phyloP scores from a whole-genome alignment of 176 grass and related monocot genomes.

The Chrysopogon serrulatus region DNA sequence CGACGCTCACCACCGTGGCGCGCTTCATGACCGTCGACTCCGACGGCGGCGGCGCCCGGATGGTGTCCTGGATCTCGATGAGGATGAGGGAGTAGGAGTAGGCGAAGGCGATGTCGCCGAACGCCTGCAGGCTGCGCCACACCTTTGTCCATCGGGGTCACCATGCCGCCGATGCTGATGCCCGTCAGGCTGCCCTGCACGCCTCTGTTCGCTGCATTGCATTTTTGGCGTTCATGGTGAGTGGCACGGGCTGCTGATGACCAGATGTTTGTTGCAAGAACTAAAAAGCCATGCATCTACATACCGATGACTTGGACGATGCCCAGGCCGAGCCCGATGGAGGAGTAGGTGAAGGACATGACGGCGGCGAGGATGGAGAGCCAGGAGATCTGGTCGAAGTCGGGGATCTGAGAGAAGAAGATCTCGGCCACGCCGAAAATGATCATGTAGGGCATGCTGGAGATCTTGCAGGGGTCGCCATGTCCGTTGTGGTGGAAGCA shows the following conservation, averaged over 20 bases:
- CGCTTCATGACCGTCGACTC: conserved; percentile 51
- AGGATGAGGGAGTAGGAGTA: conserved; percentile 87
- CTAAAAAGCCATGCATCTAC: too few species aligned
- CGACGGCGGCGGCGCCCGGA: conserved; percentile 34
- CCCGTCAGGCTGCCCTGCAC: conserved; percentile 76
- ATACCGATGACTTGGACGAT: conserved; percentile 76
- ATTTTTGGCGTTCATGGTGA: not conserved
- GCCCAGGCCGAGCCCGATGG: conserved; percentile 68
- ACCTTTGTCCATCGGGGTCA: conserved; percentile 61
- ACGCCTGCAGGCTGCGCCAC: conserved; percentile 83
- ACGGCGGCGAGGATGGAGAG: conserved; percentile 82
- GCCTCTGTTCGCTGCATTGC: conserved; percentile 39
- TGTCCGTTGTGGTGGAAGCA: conserved; percentile 75
- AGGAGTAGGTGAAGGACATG: conserved; percentile 93
- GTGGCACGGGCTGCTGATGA: not conserved
- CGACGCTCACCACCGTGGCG: conserved; percentile 36
- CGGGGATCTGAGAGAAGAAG: conserved; percentile 80
- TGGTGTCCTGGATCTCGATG: conserved; percentile 75
- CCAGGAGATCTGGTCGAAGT: conserved; percentile 88
- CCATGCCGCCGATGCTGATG: conserved; percentile 63
- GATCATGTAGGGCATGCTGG: conserved; percentile 74
- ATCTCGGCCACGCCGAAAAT: conserved; percentile 62
- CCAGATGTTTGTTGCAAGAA: too few species aligned
- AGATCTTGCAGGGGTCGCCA: conserved; percentile 49
- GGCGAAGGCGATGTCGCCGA: conserved; percentile 84